phyloP scores from a whole-genome alignment of 352 stramenopile genomes.

The Phytophthora idaei region DNA sequence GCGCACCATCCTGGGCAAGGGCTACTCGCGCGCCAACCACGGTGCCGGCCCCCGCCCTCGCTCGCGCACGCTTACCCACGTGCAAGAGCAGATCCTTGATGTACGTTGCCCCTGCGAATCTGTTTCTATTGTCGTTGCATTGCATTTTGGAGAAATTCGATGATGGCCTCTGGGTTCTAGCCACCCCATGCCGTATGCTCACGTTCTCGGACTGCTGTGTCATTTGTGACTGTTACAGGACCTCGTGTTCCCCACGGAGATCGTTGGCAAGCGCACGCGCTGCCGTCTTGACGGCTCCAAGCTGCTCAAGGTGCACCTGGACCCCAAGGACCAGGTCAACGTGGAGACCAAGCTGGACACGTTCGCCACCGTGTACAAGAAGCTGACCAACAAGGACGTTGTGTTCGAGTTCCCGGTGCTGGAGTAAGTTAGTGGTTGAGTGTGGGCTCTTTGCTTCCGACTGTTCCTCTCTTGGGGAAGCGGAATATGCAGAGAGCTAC shows the following conservation, averaged over 20 bases:
- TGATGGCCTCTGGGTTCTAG: slow-evolving; percentile 91
- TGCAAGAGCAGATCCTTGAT: slow-evolving; percentile 99
- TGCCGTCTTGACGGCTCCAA: slow-evolving; percentile 98
- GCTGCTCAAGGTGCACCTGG: slow-evolving; percentile 98
- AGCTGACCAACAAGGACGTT: slow-evolving; percentile 99
- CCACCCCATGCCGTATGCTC: slow-evolving; percentile 90
- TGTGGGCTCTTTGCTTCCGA: slow-evolving; percentile 18
- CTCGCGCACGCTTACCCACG: slow-evolving; percentile 97
- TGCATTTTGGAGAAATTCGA: slow-evolving; percentile 53
- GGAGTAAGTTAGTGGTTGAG: slow-evolving; percentile 74
- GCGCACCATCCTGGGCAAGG: slow-evolving; percentile 99
- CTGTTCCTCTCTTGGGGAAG: not conserved
- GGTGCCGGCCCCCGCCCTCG: slow-evolving; percentile 94
- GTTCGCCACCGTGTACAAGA: slow-evolving; percentile 99
- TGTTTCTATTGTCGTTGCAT: slow-evolving; percentile 13
- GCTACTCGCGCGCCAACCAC: slow-evolving; percentile 95
- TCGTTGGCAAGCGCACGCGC: slow-evolving; percentile 99
- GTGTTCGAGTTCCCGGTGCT: slow-evolving; percentile 97
- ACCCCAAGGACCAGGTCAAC: slow-evolving; percentile 99
- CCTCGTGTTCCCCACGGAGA: slow-evolving; percentile 99
- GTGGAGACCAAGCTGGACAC: slow-evolving; percentile 99
- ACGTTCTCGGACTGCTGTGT: slow-evolving; percentile 40
- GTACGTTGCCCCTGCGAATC: slow-evolving; percentile 60
- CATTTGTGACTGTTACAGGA: slow-evolving; percentile 76
- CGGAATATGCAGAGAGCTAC: slow-evolving; percentile 16